A percentile compares a stretch with the other conserved stretches of the same genome.
phyloP scores from a whole-genome alignment of 306 rosid genomes.

The Luffa aegyptiaca region DNA sequence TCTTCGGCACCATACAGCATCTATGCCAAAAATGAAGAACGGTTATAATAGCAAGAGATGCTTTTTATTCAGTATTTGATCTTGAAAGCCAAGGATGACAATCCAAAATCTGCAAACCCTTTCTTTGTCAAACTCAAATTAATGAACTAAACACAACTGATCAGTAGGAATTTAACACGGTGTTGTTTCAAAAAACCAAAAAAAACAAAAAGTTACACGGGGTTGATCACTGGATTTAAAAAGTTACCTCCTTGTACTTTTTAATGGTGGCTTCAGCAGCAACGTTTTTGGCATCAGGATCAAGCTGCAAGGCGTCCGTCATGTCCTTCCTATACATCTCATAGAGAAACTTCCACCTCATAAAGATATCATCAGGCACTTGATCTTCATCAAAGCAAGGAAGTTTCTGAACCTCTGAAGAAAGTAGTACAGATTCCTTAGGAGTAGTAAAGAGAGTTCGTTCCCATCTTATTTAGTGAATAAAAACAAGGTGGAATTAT shows the following conservation, averaged over 20 bases:
- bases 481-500: background rate
- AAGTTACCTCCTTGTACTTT: slow-evolving; percentile 35
- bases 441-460: background rate
- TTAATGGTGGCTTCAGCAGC: slow-evolving; percentile 31
- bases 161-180: background rate
- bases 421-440: background rate
- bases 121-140: background rate
- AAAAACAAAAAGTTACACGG: background rate
- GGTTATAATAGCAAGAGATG: background rate
- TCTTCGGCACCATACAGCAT: slow-evolving; percentile 32
- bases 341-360: slow-evolving; percentile 29
- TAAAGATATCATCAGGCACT: slow-evolving; percentile 21
- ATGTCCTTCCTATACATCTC: slow-evolving; percentile 32
- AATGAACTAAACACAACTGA: background rate
- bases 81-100: background rate
- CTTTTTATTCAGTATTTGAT: background rate
- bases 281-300: slow-evolving; percentile 4
- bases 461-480: background rate
- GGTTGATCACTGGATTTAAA: background rate
- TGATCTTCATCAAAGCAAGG: slow-evolving; percentile 45
- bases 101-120: background rate
- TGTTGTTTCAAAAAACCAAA: background rate
- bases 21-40: slow-evolving; percentile 19
- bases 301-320: slow-evolving; percentile 3
- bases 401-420: slow-evolving; percentile 41